Percentiles rank a stretch among this genome's conserved stretches.
Conservation (phyloP, 2,329 filamentous ascomycete species). For the Phaeomoniella chlamydospora region DNA sequence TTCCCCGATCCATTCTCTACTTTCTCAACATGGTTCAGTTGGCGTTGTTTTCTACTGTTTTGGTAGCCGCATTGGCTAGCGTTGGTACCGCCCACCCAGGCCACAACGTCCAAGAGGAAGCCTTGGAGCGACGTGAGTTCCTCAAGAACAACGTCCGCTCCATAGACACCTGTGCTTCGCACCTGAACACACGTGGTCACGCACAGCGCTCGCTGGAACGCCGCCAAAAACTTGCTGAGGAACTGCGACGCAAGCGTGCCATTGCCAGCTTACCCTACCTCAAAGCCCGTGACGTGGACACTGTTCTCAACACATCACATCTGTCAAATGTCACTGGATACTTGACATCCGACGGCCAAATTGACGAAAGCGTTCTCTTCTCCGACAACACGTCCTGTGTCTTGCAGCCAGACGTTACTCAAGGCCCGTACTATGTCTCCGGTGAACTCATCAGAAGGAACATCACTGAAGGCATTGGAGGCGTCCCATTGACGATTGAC, state of each 20-base stretch:
- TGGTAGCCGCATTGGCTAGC: constrained; percentile 4
- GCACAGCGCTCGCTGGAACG: constrained; percentile 29
- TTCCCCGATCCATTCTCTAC: too few relatives aligned
- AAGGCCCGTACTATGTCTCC: constrained; percentile 34
- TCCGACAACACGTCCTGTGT: constrained; percentile 26
- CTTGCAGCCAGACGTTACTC: constrained; percentile 36
- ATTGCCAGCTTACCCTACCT: constrained; percentile 12
- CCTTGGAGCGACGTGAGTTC: constrained; percentile 33
- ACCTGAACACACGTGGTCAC: constrained; percentile 33
- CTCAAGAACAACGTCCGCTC: constrained; percentile 23
- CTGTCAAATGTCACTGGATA: constrained; percentile 18
- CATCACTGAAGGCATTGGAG: constrained; percentile 19
- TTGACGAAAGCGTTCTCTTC: constrained; percentile 15
- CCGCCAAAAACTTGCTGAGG: constrained; percentile 24
- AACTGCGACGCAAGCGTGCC: constrained; percentile 26
- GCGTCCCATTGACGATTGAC: constrained; percentile 25
- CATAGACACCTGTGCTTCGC: constrained; percentile 31
- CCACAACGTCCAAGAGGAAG: constrained; percentile 33
- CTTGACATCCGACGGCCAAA: constrained; percentile 12
- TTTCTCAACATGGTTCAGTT: not conserved
- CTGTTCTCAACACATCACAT: constrained; percentile 21
- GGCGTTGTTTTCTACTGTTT: not conserved
- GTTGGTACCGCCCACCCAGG: constrained; percentile 30
- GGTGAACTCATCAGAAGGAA: constrained; percentile 24
- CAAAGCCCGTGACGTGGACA: constrained; percentile 20